phyloP scores from a whole-genome alignment of 2,329 filamentous ascomycete species.

The Calonectria pteridis region DNA sequence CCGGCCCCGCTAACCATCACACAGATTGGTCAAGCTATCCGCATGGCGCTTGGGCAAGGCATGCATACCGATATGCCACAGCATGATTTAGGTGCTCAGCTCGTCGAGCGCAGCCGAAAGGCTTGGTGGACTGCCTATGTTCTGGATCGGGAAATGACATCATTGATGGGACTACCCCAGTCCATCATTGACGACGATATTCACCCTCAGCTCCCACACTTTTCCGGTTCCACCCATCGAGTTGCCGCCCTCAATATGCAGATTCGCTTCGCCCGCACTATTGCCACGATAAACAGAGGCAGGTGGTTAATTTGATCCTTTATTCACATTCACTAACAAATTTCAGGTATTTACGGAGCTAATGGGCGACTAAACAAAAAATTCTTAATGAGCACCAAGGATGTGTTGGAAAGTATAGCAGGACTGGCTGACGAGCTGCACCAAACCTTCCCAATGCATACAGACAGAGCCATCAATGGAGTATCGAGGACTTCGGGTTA shows the following conservation, averaged over 20 bases:
- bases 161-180: conserved; percentile 64
- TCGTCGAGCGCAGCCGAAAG: conserved; percentile 60
- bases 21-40: conserved; percentile 64
- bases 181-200: conserved; percentile 65
- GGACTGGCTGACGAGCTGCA: conserved; percentile 47
- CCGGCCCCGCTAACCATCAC: conserved; percentile 15
- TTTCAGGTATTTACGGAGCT: conserved; percentile 45
- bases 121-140: conserved; percentile 69
- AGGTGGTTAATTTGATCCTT: neutral
- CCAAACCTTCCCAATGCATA: conserved; percentile 45
- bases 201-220: conserved; percentile 52
- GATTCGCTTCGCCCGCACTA: conserved; percentile 45
- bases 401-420: conserved; percentile 45
- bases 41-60: conserved; percentile 61
- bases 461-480: conserved; percentile 48
- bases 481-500: conserved; percentile 49
- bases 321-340: neutral
- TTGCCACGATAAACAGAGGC: conserved; percentile 50
- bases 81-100: conserved; percentile 52
- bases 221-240: conserved; percentile 42
- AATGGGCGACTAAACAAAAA: conserved; percentile 47
- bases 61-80: conserved; percentile 66
- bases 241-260: conserved; percentile 49
- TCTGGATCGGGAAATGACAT: conserved; percentile 66
- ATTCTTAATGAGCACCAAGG: conserved; percentile 49